Evolutionary conservation across 208 protist genomes (phyloP).

Genomic region (Trichomonas tenax): DNA sequence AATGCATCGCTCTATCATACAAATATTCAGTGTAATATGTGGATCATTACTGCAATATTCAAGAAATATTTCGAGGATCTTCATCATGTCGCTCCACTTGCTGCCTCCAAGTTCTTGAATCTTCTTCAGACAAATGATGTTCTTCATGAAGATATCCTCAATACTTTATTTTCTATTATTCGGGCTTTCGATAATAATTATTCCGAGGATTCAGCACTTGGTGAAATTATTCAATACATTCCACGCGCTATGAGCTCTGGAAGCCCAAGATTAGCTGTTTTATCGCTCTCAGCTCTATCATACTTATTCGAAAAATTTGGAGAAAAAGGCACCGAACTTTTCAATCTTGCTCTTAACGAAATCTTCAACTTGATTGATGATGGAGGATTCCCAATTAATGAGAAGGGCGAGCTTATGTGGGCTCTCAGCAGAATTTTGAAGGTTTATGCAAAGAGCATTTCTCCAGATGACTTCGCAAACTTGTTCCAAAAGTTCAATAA

Average conservation of each 20-base stretch:
- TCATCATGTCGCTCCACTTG: not conserved
- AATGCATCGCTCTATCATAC: not conserved
- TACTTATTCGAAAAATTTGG: not conserved
- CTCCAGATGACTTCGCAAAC: not conserved
- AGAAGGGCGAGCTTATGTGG: not conserved
- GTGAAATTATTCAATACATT: not conserved
- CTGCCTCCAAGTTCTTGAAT: not conserved
- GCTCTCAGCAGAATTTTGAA: not conserved
- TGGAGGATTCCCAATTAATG: not conserved
- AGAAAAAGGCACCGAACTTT: not conserved
- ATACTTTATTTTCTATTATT: not conserved
- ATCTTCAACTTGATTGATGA: not conserved
- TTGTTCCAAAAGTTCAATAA: not conserved
- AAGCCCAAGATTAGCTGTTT: not conserved
- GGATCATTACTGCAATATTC: not conserved
- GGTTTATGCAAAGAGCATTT: not conserved
- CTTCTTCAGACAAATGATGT: not conserved
- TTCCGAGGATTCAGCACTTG: not conserved
- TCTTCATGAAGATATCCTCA: not conserved
- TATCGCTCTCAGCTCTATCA: not conserved
- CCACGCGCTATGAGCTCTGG: not conserved
- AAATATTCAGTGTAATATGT: not conserved
- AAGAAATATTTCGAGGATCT: not conserved
- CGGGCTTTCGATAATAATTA: not conserved
- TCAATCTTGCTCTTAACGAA: not conserved